A percentile compares a stretch with the other conserved stretches of the same genome.
phyloP scores from a whole-genome alignment of 2,329 filamentous ascomycete species.

The Cytospora piceicola region DNA sequence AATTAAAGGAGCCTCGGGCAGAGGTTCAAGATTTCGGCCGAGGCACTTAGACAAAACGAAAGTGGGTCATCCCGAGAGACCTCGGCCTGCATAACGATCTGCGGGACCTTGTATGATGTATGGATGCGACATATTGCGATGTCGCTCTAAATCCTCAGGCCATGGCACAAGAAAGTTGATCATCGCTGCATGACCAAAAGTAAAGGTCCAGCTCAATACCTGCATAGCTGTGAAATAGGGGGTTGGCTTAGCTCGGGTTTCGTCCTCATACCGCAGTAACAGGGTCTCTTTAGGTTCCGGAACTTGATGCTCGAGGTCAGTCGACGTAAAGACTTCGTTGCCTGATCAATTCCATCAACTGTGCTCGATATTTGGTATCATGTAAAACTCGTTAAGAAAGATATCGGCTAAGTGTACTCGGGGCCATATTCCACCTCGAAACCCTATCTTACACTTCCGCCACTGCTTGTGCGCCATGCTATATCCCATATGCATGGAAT shows the following conservation, averaged over 20 bases:
- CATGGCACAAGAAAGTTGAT: neutral
- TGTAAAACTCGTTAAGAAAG: neutral
- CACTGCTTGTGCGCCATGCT: neutral
- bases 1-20: neutral
- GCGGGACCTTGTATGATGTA: neutral
- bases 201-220: neutral
- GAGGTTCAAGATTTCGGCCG: conserved; percentile 2
- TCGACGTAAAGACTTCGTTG: too few relatives aligned
- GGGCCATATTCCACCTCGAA: neutral
- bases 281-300: neutral
- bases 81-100: conserved; percentile 11
- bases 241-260: neutral
- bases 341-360: neutral
- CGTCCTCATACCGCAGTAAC: too few relatives aligned
- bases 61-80: conserved; percentile 14
- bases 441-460: conserved; percentile 10
- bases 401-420: neutral
- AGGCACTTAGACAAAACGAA: conserved; percentile 9
- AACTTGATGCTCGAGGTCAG: neutral
- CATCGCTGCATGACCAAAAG: neutral
- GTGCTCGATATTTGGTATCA: neutral
- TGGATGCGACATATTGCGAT: conserved; percentile 16
- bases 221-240: neutral
- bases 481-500: neutral
- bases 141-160: neutral